Percentiles rank a stretch among this genome's conserved stretches.
Evolutionary conservation across 257 asterid species (phyloP).

Genomic region (Buddleja alternifolia): DNA sequence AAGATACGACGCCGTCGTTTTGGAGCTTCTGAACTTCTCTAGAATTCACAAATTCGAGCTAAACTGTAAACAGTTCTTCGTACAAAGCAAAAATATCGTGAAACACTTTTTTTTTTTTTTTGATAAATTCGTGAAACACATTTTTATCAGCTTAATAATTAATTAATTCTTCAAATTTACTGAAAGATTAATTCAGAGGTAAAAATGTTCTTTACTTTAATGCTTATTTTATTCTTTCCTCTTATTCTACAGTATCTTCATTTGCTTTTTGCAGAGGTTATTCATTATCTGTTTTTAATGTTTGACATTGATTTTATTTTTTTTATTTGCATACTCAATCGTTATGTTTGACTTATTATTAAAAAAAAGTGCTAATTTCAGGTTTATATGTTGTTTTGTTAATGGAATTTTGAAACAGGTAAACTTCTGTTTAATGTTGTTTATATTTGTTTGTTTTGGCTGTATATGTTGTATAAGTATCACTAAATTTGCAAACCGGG

Average conservation of each 20-base stretch:
- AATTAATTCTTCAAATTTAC: conserved; percentile 27
- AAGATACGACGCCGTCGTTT: conserved; percentile 8
- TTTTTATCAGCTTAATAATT: background rate
- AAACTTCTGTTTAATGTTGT: conserved; percentile 13
- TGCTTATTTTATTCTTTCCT: conserved; percentile 36
- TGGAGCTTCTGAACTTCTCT: background rate
- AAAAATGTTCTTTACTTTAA: conserved; percentile 41
- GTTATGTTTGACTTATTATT: background rate
- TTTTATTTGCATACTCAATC: conserved; percentile 6
- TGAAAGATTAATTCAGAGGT: conserved; percentile 29
- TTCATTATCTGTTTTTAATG: background rate
- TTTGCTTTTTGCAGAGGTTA: conserved; percentile 25
- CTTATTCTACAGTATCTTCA: conserved; percentile 27
- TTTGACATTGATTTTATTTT: conserved; percentile 13
- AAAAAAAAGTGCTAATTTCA: background rate
- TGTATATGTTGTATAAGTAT: no score
- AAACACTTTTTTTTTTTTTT: no score
- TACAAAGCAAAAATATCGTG: no score
- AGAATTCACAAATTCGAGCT: background rate
- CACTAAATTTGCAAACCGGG: no score
- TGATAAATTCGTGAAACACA: conserved; percentile 16
- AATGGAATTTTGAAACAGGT: conserved; percentile 23
- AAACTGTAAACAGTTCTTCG: background rate
- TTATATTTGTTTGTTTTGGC: background rate
- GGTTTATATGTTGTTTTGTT: background rate